phyloP scores from a whole-genome alignment of 2,329 filamentous ascomycete species.

The Clonostachys rosea region DNA sequence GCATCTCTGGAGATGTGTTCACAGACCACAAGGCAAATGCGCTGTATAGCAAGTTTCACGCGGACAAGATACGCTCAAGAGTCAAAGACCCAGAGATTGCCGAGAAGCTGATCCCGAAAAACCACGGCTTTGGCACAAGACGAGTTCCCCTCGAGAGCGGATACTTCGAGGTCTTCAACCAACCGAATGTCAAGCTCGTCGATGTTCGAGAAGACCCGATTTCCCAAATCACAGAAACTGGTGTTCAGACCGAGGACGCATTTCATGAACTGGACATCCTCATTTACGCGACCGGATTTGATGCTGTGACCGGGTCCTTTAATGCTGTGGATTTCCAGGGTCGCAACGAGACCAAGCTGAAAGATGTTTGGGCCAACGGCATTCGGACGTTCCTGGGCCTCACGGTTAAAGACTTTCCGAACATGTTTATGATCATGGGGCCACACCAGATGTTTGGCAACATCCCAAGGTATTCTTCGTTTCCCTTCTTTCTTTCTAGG shows the following conservation, averaged over 20 bases:
- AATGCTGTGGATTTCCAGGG: constrained; percentile 35
- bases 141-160: background rate
- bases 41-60: no score
- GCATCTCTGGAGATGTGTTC: no score
- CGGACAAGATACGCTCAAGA: no score
- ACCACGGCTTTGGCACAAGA: background rate
- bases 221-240: background rate
- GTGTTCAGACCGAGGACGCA: background rate
- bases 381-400: constrained; percentile 34
- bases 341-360: constrained; percentile 20
- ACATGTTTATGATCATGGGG: constrained; percentile 41
- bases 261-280: constrained; percentile 11
- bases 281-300: background rate
- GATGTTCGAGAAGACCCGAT: background rate
- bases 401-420: constrained; percentile 33
- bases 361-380: constrained; percentile 16
- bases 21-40: no score
- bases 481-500: no score
- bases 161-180: background rate
- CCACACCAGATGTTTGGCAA: constrained; percentile 39
- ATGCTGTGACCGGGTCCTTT: constrained; percentile 17
- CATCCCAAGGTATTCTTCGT: constrained; percentile 17
- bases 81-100: background rate
- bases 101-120: background rate
- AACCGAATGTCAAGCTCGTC: background rate